phyloP scores from a whole-genome alignment of 148 eudicot species.

The Amaranthus hypochondriacus region DNA sequence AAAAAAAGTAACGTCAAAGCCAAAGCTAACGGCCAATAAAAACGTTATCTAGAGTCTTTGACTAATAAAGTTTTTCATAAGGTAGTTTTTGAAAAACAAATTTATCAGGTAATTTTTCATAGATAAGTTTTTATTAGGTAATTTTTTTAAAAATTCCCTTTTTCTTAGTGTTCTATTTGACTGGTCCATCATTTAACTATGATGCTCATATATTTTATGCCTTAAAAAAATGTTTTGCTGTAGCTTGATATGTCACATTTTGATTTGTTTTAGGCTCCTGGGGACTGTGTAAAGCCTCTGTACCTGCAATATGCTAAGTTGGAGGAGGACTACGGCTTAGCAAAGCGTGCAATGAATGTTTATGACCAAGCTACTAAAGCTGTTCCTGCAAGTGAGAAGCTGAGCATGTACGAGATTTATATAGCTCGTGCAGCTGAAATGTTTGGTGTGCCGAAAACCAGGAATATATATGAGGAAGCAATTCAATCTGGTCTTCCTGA shows the following conservation, averaged over 20 bases:
- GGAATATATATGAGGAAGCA: slow-evolving; percentile 91
- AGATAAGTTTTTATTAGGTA: no score
- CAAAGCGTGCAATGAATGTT: slow-evolving; percentile 88
- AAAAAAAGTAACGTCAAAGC: no score
- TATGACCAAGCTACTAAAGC: slow-evolving; percentile 87
- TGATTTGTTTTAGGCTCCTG: slow-evolving; percentile 61
- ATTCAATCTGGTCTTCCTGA: slow-evolving; percentile 88
- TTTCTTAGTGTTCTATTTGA: neutral
- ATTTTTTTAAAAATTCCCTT: neutral
- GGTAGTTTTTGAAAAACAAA: no score
- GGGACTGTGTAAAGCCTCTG: slow-evolving; percentile 73
- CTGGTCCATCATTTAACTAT: neutral
- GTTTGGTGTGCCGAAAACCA: slow-evolving; percentile 85
- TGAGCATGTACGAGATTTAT: slow-evolving; percentile 93
- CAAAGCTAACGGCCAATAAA: no score
- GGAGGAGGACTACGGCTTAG: slow-evolving; percentile 89
- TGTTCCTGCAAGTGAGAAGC: slow-evolving; percentile 78
- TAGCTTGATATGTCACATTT: slow-evolving; percentile 9
- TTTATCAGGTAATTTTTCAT: no score
- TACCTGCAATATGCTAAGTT: slow-evolving; percentile 87
- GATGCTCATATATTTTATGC: neutral
- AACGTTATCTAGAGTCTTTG: no score
- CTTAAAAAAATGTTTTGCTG: neutral
- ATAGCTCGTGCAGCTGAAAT: slow-evolving; percentile 92
- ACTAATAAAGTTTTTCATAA: no score